A percentile compares a stretch with the other conserved stretches of the same genome.
Evolutionary conservation across 495 filamentous ascomycete species (phyloP).

Genomic region (Aspergillus ostianus): DNA sequence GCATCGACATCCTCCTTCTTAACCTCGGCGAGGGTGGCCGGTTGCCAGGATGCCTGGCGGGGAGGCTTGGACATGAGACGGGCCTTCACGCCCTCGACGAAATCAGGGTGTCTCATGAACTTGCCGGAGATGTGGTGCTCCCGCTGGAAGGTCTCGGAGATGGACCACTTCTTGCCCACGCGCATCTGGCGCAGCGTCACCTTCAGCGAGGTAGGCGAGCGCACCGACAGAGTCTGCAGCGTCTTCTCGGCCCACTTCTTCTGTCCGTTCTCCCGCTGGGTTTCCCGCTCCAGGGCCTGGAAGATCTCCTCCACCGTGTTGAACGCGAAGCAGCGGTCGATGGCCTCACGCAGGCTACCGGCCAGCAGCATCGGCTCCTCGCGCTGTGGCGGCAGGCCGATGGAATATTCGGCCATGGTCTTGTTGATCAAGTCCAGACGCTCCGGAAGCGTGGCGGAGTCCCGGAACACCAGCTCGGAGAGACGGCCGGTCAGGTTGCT

Average conservation of each 20-base stretch:
- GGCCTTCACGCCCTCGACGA: constrained; percentile 79
- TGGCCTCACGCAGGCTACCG: constrained; percentile 66
- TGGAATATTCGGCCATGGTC: constrained; percentile 88
- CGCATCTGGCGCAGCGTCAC: constrained; percentile 81
- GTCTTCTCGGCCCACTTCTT: constrained; percentile 74
- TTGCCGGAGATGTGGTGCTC: constrained; percentile 75
- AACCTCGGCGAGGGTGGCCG: constrained; percentile 64
- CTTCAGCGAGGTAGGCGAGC: constrained; percentile 80
- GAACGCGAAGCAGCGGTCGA: constrained; percentile 79
- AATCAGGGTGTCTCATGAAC: constrained; percentile 89
- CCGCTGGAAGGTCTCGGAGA: constrained; percentile 75
- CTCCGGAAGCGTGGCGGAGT: constrained; percentile 58
- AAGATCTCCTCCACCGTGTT: constrained; percentile 69
- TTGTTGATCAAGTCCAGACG: constrained; percentile 70
- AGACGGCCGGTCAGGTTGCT: constrained; percentile 78
- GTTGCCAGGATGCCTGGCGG: constrained; percentile 65
- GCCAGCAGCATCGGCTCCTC: constrained; percentile 61
- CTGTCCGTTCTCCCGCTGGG: constrained; percentile 50
- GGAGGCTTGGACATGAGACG: constrained; percentile 65
- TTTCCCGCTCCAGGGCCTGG: constrained; percentile 59
- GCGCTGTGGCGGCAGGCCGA: constrained; percentile 66
- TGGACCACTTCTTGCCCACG: constrained; percentile 69
- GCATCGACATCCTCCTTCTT: constrained; percentile 48
- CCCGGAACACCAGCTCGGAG: constrained; percentile 82
- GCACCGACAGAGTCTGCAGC: constrained; percentile 62